These are phyloP conservation scores for Elaeis guineensis DNA, from an alignment of 176 grass and related monocot species.

Conservation along the genomic window DNA sequence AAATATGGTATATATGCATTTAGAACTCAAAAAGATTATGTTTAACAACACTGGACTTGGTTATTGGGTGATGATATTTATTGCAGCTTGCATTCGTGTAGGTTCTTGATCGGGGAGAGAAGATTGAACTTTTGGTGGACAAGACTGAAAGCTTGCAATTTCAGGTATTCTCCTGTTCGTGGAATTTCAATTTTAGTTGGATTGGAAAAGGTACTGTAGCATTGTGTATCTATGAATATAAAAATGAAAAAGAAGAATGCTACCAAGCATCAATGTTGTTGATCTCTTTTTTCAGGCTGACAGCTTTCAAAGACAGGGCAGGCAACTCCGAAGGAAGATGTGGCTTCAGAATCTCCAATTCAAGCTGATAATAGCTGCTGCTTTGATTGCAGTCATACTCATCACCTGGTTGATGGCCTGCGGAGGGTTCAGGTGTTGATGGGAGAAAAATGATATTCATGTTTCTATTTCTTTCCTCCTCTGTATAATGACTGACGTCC, in stretches of 20 bases:
- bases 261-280: background rate
- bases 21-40: too few species aligned
- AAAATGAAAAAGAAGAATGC: background rate
- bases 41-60: too few species aligned
- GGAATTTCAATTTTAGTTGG: background rate
- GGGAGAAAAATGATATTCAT: too few species aligned
- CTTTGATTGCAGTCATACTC: constrained; percentile 37
- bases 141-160: constrained; percentile 90
- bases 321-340: constrained; percentile 90
- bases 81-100: constrained; percentile 10
- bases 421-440: constrained; percentile 61
- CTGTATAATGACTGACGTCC: too few species aligned
- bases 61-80: background rate
- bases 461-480: too few species aligned
- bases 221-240: too few species aligned
- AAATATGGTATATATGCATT: too few species aligned
- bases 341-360: constrained; percentile 95
- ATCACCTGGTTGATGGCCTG: constrained; percentile 81
- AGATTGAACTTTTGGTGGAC: constrained; percentile 90
- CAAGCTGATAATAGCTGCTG: constrained; percentile 76
- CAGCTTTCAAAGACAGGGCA: constrained; percentile 91
- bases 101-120: constrained; percentile 97
- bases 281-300: constrained; percentile 54
- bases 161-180: constrained; percentile 38
- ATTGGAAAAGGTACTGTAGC: too few species aligned